phyloP scores from a whole-genome alignment of 805 yeast genomes.

The Debaryomyces maramus region DNA sequence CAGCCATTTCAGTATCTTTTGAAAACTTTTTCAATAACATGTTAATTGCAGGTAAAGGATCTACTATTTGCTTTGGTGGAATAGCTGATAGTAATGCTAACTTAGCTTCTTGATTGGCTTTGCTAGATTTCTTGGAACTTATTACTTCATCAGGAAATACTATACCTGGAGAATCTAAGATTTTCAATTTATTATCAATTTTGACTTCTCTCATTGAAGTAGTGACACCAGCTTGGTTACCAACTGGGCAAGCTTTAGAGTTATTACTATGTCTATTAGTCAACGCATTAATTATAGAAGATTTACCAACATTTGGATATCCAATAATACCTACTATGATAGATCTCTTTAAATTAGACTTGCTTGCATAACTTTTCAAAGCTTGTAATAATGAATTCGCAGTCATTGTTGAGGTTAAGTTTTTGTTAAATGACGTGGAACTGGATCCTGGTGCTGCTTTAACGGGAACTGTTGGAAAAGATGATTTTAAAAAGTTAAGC shows the following conservation, averaged over 20 bases:
- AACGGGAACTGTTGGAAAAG: slow-evolving; percentile 91
- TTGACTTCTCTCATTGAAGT: slow-evolving; percentile 89
- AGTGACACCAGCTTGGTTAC: slow-evolving; percentile 97
- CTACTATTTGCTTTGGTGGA: slow-evolving; percentile 81
- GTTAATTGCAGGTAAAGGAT: slow-evolving; percentile 81
- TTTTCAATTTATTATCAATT: slow-evolving; percentile 82
- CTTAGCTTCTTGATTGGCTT: slow-evolving; percentile 79
- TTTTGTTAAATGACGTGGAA: slow-evolving; percentile 67
- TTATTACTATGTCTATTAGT: slow-evolving; percentile 76
- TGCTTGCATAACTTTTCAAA: slow-evolving; percentile 80
- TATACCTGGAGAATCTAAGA: slow-evolving; percentile 95
- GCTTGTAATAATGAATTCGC: slow-evolving; percentile 75
- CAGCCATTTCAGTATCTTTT: slow-evolving; percentile 74
- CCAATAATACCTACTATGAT: slow-evolving; percentile 95
- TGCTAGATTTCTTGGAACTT: slow-evolving; percentile 44
- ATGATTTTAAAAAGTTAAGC: slow-evolving; percentile 73
- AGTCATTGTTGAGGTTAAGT: slow-evolving; percentile 67
- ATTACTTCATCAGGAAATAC: slow-evolving; percentile 76
- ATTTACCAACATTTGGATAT: slow-evolving; percentile 90
- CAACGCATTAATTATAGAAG: slow-evolving; percentile 88
- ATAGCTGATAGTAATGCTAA: slow-evolving; percentile 84
- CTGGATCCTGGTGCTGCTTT: slow-evolving; percentile 78
- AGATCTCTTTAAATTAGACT: slow-evolving; percentile 82
- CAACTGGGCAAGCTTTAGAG: slow-evolving; percentile 87
- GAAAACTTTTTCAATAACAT: slow-evolving; percentile 74